Conservation (phyloP, 2,329 filamentous ascomycete species). For the Apiospora marii region DNA sequence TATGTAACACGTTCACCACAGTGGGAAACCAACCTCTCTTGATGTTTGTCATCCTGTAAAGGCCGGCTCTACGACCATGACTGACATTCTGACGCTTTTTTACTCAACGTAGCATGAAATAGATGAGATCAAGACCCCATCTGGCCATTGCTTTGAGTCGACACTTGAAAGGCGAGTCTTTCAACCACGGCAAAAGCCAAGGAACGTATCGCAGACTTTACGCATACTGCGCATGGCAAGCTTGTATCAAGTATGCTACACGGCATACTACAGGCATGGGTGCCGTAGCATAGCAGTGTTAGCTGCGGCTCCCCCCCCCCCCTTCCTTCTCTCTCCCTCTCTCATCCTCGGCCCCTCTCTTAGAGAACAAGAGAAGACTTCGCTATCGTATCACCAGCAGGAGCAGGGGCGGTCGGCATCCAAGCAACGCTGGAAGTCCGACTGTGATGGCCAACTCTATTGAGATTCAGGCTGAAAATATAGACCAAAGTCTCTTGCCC, state of each 20-base stretch:
- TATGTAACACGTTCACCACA: no score
- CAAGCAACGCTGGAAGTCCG: background rate
- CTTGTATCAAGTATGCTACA: conserved; percentile 10
- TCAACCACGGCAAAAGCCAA: background rate
- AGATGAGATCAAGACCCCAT: background rate
- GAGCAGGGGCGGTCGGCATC: background rate
- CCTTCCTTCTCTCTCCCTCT: background rate
- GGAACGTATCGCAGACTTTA: background rate
- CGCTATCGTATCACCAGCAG: background rate
- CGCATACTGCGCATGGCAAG: conserved; percentile 1
- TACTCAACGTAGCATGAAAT: no score
- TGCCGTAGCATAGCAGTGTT: background rate
- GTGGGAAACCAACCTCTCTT: background rate
- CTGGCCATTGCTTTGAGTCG: background rate
- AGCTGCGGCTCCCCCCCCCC: background rate
- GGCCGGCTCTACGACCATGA: background rate
- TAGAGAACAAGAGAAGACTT: background rate
- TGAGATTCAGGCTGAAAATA: conserved; percentile 10
- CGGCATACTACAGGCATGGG: background rate
- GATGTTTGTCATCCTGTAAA: background rate
- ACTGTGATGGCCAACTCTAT: background rate
- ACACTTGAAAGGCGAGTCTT: background rate
- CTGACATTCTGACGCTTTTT: background rate
- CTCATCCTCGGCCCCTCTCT: background rate
- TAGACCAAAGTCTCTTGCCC: conserved; percentile 7